Evolutionary conservation across 176 grass and related monocot genomes (phyloP).

Genomic region (Paspalum vaginatum): DNA sequence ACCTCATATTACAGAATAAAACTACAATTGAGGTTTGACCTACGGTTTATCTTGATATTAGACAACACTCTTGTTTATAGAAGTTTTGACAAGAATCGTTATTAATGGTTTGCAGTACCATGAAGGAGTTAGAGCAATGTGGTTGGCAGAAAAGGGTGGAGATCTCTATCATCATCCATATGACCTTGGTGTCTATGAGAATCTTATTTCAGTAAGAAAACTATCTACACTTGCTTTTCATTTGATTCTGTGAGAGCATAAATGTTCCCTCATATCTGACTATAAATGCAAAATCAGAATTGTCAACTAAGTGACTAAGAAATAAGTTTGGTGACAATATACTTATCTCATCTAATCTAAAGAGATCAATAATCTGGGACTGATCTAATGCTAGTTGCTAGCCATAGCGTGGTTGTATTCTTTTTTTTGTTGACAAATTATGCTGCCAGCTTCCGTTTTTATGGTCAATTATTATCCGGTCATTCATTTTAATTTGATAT

Average conservation of each 20-base stretch:
- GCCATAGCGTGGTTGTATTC: slow-evolving; percentile 6
- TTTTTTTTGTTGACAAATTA: background rate
- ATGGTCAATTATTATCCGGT: background rate
- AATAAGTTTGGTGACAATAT: background rate
- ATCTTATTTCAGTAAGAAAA: slow-evolving; percentile 83
- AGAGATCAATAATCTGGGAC: background rate
- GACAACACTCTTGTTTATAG: slow-evolving; percentile 16
- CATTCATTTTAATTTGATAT: background rate
- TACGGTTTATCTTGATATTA: slow-evolving; percentile 15
- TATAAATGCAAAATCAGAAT: background rate
- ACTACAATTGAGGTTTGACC: slow-evolving; percentile 89
- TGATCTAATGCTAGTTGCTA: background rate
- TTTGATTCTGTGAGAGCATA: slow-evolving; percentile 10
- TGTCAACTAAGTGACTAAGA: background rate
- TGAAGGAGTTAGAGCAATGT: slow-evolving; percentile 94
- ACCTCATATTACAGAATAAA: slow-evolving; percentile 95
- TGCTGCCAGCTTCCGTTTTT: background rate
- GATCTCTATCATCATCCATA: slow-evolving; percentile 87
- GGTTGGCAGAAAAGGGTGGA: slow-evolving; percentile 93
- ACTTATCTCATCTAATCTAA: background rate
- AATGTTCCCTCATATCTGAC: background rate
- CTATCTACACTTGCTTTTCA: slow-evolving; percentile 15
- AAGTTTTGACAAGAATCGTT: slow-evolving; percentile 31
- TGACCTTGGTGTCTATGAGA: slow-evolving; percentile 84
- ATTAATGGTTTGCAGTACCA: slow-evolving; percentile 71